Base-by-base conservation (phyloP, 2,329 filamentous ascomycete species). In the Colletotrichum euphorbiae region DNA sequence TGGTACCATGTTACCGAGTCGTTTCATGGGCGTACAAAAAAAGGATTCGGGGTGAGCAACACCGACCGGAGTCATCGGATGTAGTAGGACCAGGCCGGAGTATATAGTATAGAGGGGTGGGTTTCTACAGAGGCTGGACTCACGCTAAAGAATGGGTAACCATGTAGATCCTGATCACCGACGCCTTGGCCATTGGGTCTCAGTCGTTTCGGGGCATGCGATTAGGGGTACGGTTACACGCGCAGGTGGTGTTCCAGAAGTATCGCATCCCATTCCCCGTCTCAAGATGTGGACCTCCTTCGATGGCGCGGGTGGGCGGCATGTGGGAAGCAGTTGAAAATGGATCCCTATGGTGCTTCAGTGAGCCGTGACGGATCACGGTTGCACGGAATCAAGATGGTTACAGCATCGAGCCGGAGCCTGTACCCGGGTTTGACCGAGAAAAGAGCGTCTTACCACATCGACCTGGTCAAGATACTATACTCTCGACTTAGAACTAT, bases 101-200 rank as follows among this genome's bases (percentile, higher is more conserved):
- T 58, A 63, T 54, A 67, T 62, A 63, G 33, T 36, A 67, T 12
- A 24, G n/a, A 28, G 45, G 28, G 8, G n/a, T 38, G 11, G n/a
- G 13, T 15, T 28, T 33, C 43, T 19, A 43, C 33, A 28, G 8
- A 65, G 38, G n/a, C 33, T 50, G 17, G n/a, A 21, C 24, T 12
- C 21, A 17, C 3, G 54, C 21, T 19, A 33, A 17, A 9, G n/a
- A 38, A 12, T 7, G 21, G 19, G 33, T 33, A 62, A 45, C 43
- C n/a, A 17, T 46, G 58, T 17, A 56, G 64, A 67, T n/a, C n/a
- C n/a, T n/a, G n/a, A n/a, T 67, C 58, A 24, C 33, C 31, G 50
- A 42, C 50, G 36, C 50, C 45, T 57, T 21, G n/a, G n/a, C n/a
- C n/a, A n/a, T n/a, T n/a, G 40, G 45, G 58, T 21, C 13, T 12